Percentiles rank a stretch among this genome's conserved stretches.
These are phyloP conservation scores for Pyracantha coccinea DNA, from an alignment of 331 rosid species.

Conservation along the genomic window DNA sequence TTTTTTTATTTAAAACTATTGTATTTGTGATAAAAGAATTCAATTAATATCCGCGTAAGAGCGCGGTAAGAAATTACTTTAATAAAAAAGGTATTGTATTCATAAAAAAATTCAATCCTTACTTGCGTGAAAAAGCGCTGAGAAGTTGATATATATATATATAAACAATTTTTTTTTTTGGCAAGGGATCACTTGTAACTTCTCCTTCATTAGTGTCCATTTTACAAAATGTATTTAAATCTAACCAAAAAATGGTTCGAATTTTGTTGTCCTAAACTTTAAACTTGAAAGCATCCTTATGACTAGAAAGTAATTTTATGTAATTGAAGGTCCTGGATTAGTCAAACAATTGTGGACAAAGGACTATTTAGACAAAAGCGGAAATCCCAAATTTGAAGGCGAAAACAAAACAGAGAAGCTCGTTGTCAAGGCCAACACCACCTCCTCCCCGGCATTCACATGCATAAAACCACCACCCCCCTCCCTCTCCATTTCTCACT, in stretches of 20 bases:
- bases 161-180: no score
- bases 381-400: no score
- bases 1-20: no score
- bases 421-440: background rate
- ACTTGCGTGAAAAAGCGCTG: accelerated
- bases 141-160: no score
- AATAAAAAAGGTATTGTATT: no score
- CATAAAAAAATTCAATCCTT: no score
- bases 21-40: background rate
- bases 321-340: background rate
- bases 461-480: background rate
- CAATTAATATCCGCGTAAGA: background rate
- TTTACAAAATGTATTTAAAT: background rate
- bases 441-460: slow-evolving; percentile 8
- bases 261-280: background rate
- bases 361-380: background rate
- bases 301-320: background rate
- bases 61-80: no score
- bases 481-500: background rate
- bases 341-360: background rate
- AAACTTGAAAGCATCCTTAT: background rate
- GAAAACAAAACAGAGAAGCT: background rate
- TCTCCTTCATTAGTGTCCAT: background rate
- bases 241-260: background rate
- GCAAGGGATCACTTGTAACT: background rate